Base-by-base conservation (phyloP, 208 protist species). In the Wallacemonas sp. region DNA sequence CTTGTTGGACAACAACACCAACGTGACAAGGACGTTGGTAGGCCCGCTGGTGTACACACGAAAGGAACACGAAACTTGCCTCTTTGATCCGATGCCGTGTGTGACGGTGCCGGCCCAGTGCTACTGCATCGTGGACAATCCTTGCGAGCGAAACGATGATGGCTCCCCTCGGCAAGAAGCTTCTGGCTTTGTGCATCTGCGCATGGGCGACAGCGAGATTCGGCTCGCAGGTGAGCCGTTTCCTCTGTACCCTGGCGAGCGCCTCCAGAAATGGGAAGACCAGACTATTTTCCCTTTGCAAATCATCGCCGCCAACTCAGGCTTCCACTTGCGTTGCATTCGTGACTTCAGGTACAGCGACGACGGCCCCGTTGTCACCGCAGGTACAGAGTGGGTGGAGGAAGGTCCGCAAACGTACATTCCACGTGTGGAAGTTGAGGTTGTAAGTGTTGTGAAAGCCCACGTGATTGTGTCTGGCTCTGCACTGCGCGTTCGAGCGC, bases 1-100 rank as follows among this genome's bases (percentile, higher is more conserved):
- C 66, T 78, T 98, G 6, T 75, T 98, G 60, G 95, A 99, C 79
- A 97, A 96, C 73, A 98, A 97, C 76, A 94, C 84, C 1, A 97
- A 97, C 70, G 81, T 92, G 14, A 94, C 89, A 1, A 66, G 77
- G 21, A 76, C 67, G n/a, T 36, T 92, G 2, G 70, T 94, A 15
- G 97, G 97, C n/a, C 97, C 97, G 15, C 36, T 83, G 33, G 95
- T 97, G 22, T 98, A 95, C 78, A 97, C 92, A 5, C 79, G 86
- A 5, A 83, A 96, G 74, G 90, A 97, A 46, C 88, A 98, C 63
- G 96, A 98, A 77, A 81, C 82, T 33, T 82, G 95, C 36, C 73
- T 98, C n/a, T 81, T 90, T 51, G 87, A 90, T 1, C 97, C 97
- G 12, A 59, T 69, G 34, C 70, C 86, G 19, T 94, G 79, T 54